Evolutionary conservation across 116 monocot species (phyloP).

Genomic region (Zostera marina): DNA sequence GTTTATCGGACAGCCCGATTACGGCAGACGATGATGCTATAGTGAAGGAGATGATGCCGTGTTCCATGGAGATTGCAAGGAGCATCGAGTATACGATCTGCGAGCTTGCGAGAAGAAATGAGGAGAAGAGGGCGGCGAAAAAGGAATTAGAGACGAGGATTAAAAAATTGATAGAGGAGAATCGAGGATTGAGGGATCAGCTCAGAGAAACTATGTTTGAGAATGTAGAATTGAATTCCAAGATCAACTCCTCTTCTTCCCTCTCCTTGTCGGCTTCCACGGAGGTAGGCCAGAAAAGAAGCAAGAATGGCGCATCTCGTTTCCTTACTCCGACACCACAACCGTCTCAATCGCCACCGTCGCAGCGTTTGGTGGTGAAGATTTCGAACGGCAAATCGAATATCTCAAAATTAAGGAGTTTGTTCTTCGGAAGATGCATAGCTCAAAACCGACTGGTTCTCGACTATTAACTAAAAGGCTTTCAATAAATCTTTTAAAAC

Average conservation of each 20-base stretch:
- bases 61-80: constrained; percentile 6
- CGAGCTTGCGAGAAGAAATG: constrained; percentile 11
- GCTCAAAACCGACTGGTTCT: too few relatives aligned
- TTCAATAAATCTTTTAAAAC: too few relatives aligned
- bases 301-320: too few relatives aligned
- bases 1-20: not conserved
- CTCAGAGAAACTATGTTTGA: constrained; percentile 3
- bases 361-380: too few relatives aligned
- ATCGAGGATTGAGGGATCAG: not conserved
- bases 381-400: too few relatives aligned
- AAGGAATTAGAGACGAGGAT: not conserved
- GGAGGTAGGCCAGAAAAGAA: too few relatives aligned
- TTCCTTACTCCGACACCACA: too few relatives aligned
- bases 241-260: not conserved
- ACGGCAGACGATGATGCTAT: not conserved
- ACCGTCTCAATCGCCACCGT: too few relatives aligned
- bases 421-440: too few relatives aligned
- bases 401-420: too few relatives aligned
- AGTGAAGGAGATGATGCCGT: not conserved
- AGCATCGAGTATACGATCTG: not conserved
- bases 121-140: constrained; percentile 6
- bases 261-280: too few relatives aligned
- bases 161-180: constrained; percentile 5
- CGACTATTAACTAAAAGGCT: too few relatives aligned
- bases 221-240: not conserved